Evolutionary conservation across 371 early-diverging fungal species (phyloP).

Genomic region (Zychaea mexicana): DNA sequence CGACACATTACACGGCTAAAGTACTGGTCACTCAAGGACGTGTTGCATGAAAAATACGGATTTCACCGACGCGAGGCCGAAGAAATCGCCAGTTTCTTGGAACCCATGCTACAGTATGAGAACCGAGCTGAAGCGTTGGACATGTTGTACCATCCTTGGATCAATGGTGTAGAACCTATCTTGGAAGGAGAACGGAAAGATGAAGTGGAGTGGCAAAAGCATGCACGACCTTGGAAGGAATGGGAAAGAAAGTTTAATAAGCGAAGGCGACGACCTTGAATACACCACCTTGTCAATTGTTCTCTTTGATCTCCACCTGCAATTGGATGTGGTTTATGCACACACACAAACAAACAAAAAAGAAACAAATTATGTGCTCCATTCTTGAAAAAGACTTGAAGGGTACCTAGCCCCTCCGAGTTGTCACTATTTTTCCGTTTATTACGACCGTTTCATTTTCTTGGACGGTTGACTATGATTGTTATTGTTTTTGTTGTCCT

Average conservation of each 20-base stretch:
- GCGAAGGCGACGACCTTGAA: neutral
- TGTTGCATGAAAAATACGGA: conserved; percentile 83
- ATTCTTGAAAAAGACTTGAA: too few species aligned
- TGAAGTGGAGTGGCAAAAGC: conserved; percentile 22
- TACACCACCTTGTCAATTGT: too few species aligned
- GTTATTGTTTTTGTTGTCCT: neutral
- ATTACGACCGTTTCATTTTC: neutral
- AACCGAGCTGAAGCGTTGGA: conserved; percentile 58
- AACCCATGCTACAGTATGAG: conserved; percentile 77
- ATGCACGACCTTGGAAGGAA: conserved; percentile 40
- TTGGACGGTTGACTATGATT: neutral
- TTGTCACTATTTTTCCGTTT: neutral
- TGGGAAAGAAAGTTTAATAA: conserved; percentile 25
- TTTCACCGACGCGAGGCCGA: conserved; percentile 61
- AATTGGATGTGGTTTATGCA: too few species aligned
- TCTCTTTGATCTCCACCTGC: too few species aligned
- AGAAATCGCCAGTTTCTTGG: conserved; percentile 63
- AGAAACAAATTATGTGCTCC: too few species aligned
- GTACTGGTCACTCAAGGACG: conserved; percentile 81
- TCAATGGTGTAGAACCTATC: conserved; percentile 45
- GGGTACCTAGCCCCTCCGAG: too few species aligned
- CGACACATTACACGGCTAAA: conserved; percentile 84
- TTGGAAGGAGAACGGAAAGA: conserved; percentile 31
- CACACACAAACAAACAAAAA: too few species aligned
- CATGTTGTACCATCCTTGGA: conserved; percentile 68